These are phyloP conservation scores for Saccharomyces eubayanus DNA, from an alignment of 805 yeast species.

Conservation along the genomic window DNA sequence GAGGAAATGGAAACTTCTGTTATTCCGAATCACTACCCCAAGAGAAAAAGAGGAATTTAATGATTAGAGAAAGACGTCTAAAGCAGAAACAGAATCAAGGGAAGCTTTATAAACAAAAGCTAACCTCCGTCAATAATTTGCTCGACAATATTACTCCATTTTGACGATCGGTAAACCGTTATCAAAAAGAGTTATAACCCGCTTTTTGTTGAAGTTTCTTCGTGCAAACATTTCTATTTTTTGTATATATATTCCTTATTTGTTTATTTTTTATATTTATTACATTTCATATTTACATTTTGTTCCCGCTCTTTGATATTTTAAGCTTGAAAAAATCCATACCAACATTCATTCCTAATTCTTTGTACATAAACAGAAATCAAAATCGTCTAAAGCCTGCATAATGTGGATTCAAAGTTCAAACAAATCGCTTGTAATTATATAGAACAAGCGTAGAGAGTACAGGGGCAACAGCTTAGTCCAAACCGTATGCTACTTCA, in stretches of 20 bases:
- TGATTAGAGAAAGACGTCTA: not conserved
- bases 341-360: too few relatives aligned
- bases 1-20: too few relatives aligned
- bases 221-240: not conserved
- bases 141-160: not conserved
- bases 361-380: too few relatives aligned
- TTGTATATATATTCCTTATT: not conserved
- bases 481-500: too few relatives aligned
- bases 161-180: not conserved
- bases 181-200: not conserved
- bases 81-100: not conserved
- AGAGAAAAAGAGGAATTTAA: not conserved
- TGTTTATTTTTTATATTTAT: not conserved
- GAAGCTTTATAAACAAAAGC: not conserved
- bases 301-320: too few relatives aligned
- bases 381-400: too few relatives aligned
- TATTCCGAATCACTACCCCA: not conserved
- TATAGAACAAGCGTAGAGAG: too few relatives aligned
- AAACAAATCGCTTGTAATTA: too few relatives aligned
- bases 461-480: too few relatives aligned
- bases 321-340: too few relatives aligned
- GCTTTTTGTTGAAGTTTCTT: too few relatives aligned
- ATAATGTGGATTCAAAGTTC: too few relatives aligned
- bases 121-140: not conserved
- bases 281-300: not conserved